These are phyloP conservation scores for Shiraia bambusicola DNA, from an alignment of 2,329 filamentous ascomycete species.

Conservation along the genomic window DNA sequence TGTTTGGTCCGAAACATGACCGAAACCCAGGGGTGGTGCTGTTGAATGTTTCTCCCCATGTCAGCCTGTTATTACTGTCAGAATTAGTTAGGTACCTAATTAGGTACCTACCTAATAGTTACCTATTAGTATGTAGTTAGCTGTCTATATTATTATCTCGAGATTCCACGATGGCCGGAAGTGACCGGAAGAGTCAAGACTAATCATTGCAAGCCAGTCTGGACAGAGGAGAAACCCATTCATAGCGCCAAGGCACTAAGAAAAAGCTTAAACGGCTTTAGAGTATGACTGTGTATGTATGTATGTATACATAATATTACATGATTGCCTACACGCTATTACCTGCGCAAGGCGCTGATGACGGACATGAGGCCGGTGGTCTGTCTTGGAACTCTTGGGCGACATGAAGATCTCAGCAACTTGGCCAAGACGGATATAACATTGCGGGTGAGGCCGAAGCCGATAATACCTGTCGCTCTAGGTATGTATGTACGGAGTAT, in stretches of 20 bases:
- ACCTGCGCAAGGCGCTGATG: no score
- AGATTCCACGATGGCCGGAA: conserved; percentile 17
- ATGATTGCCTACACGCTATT: no score
- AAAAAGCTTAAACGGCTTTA: conserved; percentile 24
- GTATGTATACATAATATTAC: no score
- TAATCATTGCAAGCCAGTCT: conserved; percentile 6
- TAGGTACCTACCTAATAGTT: no score
- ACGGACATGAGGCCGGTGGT: conserved; percentile 10
- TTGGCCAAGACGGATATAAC: conserved; percentile 18
- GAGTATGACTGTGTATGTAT: no score
- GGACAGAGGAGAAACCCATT: conserved; percentile 13
- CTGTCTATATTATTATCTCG: no score
- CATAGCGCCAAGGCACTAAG: conserved; percentile 13
- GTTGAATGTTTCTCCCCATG: neutral
- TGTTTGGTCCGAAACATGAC: neutral
- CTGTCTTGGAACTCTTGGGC: neutral
- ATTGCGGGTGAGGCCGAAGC: conserved; percentile 13
- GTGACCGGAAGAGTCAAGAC: conserved; percentile 21
- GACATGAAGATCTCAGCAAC: neutral
- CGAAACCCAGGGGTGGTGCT: no score
- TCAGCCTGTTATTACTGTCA: no score
- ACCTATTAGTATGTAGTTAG: conserved; percentile 4
- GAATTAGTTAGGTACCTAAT: no score
- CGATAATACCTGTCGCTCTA: conserved; percentile 8
- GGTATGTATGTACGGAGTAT: conserved; percentile 12